These are phyloP conservation scores for Rhynchosporium graminicola DNA, from an alignment of 2,329 filamentous ascomycete genomes.

Conservation along the genomic window DNA sequence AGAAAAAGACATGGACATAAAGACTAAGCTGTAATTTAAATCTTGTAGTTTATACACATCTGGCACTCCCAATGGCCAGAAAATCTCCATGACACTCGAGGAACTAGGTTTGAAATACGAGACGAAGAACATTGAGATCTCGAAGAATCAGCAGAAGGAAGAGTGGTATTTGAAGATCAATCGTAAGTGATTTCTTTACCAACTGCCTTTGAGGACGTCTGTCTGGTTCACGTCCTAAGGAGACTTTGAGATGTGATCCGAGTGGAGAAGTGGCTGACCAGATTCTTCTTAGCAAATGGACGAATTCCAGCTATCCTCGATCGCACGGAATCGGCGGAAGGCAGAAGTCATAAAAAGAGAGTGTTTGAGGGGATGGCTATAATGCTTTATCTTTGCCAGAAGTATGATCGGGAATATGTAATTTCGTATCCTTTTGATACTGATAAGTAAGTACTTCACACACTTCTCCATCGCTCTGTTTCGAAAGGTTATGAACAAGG, in stretches of 20 bases:
- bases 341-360: constrained; percentile 58
- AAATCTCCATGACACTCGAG: constrained; percentile 79
- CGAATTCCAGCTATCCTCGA: constrained; percentile 87
- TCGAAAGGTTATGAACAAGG: no score
- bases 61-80: constrained; percentile 84
- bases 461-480: neutral
- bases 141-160: constrained; percentile 73
- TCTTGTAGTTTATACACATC: constrained; percentile 71
- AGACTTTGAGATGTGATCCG: neutral
- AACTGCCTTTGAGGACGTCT: neutral
- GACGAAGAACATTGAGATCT: constrained; percentile 67
- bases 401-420: constrained; percentile 78
- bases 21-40: neutral
- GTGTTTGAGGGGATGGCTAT: constrained; percentile 83
- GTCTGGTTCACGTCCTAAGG: neutral
- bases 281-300: constrained; percentile 59
- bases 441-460: constrained; percentile 20
- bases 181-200: constrained; percentile 42
- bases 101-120: constrained; percentile 79
- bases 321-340: constrained; percentile 60
- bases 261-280: neutral
- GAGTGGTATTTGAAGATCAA: constrained; percentile 87
- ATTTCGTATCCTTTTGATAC: constrained; percentile 72
- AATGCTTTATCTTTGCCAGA: constrained; percentile 76
- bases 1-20: no score